These are phyloP conservation scores for Coemansia guatemalensis DNA, from an alignment of 192 early-diverging fungal species.

Conservation along the genomic window DNA sequence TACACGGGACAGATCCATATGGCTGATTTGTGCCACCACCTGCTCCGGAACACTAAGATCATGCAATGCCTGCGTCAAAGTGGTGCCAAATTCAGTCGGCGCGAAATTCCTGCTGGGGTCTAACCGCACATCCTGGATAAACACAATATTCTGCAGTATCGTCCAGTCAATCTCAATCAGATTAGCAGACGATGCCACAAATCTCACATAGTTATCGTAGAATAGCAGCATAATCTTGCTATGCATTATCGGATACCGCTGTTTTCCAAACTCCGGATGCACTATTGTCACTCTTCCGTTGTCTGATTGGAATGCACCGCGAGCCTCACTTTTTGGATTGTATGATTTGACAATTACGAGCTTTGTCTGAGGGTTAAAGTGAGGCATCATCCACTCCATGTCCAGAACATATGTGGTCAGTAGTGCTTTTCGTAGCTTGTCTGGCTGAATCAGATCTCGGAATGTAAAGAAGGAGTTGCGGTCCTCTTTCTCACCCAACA, in stretches of 20 bases:
- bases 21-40: slow-evolving; percentile 39
- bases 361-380: slow-evolving; percentile 36
- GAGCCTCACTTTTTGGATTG: slow-evolving; percentile 6
- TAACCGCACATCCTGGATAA: slow-evolving; percentile 63
- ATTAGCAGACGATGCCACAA: slow-evolving; percentile 64
- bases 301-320: slow-evolving; percentile 30
- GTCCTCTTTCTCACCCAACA: slow-evolving; percentile 11
- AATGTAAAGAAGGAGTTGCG: slow-evolving; percentile 8
- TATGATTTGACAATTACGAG: slow-evolving; percentile 35
- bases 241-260: slow-evolving; percentile 58
- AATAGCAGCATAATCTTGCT: slow-evolving; percentile 67
- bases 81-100: slow-evolving; percentile 49
- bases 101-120: not conserved
- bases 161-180: slow-evolving; percentile 59
- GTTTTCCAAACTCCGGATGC: slow-evolving; percentile 51
- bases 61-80: slow-evolving; percentile 47
- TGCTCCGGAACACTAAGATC: slow-evolving; percentile 56
- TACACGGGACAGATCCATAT: slow-evolving; percentile 55
- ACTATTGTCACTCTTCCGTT: slow-evolving; percentile 34
- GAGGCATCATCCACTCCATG: slow-evolving; percentile 51
- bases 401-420: slow-evolving; percentile 58
- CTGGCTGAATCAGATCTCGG: slow-evolving; percentile 15
- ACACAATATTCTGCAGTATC: slow-evolving; percentile 61
- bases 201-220: slow-evolving; percentile 54
- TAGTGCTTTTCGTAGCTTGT: slow-evolving; percentile 52